Evolutionary conservation across 2,329 filamentous ascomycete genomes (phyloP).

Genomic region (Fusarium sp.): DNA sequence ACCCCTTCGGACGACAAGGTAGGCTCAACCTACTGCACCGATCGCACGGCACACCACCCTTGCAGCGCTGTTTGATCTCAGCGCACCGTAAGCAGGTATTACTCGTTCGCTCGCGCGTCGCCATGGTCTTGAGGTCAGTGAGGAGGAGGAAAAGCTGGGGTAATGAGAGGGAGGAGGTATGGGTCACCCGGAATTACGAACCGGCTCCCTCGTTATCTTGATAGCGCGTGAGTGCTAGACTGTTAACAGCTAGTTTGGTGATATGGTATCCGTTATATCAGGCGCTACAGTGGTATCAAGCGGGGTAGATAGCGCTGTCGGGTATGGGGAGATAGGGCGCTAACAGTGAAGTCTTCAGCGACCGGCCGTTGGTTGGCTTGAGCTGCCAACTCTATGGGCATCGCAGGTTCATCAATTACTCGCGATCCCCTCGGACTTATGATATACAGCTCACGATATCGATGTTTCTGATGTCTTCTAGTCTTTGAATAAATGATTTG

Average conservation of each 20-base stretch:
- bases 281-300: neutral
- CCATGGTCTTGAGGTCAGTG: neutral
- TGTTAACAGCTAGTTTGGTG: neutral
- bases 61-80: conserved; percentile 6
- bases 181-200: neutral
- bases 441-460: neutral
- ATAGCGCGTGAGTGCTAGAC: neutral
- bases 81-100: neutral
- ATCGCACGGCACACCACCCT: neutral
- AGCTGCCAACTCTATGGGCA: neutral
- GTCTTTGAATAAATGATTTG: rapidly evolving
- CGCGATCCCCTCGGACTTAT: neutral
- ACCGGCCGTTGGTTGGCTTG: neutral
- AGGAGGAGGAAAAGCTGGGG: neutral
- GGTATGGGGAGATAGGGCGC: neutral
- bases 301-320: neutral
- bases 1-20: neutral
- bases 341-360: neutral
- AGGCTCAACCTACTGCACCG: neutral
- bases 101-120: neutral
- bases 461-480: too few species aligned
- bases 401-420: neutral
- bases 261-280: neutral
- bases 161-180: neutral
- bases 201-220: conserved; percentile 6